Evolutionary conservation across 768 basidiomycete genomes (phyloP), one percentile per base, ranked within the genome.

Genomic region (Boletus tylopilopsis): DNA sequence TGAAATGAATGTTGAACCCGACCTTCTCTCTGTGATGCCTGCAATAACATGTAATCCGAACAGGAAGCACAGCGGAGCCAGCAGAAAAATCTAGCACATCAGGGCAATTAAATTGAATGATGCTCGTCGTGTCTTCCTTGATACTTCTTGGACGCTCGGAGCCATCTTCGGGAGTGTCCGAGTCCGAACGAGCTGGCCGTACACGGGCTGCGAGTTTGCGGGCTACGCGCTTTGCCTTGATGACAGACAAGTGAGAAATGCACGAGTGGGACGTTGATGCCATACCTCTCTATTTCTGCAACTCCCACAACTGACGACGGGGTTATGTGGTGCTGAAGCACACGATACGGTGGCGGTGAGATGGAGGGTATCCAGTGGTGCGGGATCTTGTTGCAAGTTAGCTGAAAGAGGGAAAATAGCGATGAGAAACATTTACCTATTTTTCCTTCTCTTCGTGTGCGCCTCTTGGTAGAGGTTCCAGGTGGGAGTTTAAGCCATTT

Each of bases 21-120:
- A 87, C 75, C 71, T 96, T 97, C 72, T 99, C 96, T 52, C 92
- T 87, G 71, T 99, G 95, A 75, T 98, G 96, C 44, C 95, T 85
- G 59, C 96, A 98, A 67, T 99, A 99, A 70, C 96, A 99, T 7
- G 95, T 95, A 53, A 99, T 91, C 39, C 96, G 82, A 32, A 96
- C 82, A 8, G 95, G 95, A n/a, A 99, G 75, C 18, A 90, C 78
- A 22, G 85, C 85, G 18, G 90, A 88, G 19, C 96, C 96, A 12
- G 83, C 76, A 6, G 83, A 85, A 65, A 98, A 93, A 63, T 94
- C 91, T 40, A 97, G 79, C 36, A 90, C 76, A 56, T 94, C 90
- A 0, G 90, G 78, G 56, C 94, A 95, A 62, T 98, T 98, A 73
- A 98, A 99, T 52, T 98, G 87, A 41, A 99, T 85, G 60, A 99